Conservation (phyloP, 768 basidiomycete genomes). For the Naganishia vaughanmartiniae region DNA sequence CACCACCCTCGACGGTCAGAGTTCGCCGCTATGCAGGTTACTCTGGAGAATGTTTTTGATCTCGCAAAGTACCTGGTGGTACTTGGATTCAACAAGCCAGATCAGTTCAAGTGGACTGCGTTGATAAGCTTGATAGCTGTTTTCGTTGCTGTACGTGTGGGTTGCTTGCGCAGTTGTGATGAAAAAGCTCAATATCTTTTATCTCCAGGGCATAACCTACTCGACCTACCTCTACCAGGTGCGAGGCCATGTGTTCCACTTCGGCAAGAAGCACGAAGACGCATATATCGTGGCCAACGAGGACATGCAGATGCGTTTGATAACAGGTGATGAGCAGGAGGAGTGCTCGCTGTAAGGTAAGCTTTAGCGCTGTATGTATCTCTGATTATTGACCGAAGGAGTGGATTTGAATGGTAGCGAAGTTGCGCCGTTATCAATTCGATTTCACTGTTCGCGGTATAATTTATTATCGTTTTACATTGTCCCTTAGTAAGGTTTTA, state of each 20-base stretch:
- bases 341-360: not conserved
- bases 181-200: not conserved
- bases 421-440: too few relatives aligned
- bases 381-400: too few relatives aligned
- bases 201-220: slow-evolving; percentile 1
- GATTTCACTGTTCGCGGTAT: too few relatives aligned
- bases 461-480: too few relatives aligned
- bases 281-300: not conserved
- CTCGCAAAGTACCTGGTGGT: slow-evolving; percentile 47
- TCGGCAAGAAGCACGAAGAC: slow-evolving; percentile 15
- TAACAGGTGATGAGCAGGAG: not conserved
- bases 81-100: slow-evolving; percentile 37
- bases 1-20: slow-evolving; percentile 45
- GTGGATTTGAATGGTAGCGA: too few relatives aligned
- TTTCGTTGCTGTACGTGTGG: slow-evolving; percentile 3
- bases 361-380: too few relatives aligned
- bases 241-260: slow-evolving; percentile 18
- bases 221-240: slow-evolving; percentile 13
- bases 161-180: not conserved
- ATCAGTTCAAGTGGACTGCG: slow-evolving; percentile 27
- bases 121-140: slow-evolving; percentile 12
- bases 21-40: slow-evolving; percentile 46
- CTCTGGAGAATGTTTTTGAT: slow-evolving; percentile 47
- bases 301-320: not conserved
- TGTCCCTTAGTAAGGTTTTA: too few relatives aligned